Conservation (phyloP, 441 rosid species). For the Capsella rubella region DNA sequence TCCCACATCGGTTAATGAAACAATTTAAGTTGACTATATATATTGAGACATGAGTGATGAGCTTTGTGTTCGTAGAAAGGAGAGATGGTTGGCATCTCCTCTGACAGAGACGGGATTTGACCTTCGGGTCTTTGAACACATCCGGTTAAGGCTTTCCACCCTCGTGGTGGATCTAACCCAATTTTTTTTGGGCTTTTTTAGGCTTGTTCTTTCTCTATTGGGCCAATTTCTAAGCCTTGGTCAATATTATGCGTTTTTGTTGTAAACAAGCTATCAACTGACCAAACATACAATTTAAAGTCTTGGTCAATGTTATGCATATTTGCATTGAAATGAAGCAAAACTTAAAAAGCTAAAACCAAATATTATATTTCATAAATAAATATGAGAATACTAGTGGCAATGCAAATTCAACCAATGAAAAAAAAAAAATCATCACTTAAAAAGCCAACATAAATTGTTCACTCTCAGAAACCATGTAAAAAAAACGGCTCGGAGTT, state of each 20-base stretch:
- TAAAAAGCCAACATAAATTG: neutral
- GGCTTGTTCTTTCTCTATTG: neutral
- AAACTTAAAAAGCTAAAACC: too few species aligned
- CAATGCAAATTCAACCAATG: slow-evolving; percentile 9
- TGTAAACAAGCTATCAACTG: too few species aligned
- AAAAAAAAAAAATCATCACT: neutral
- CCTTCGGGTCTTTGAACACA: slow-evolving; percentile 50
- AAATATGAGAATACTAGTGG: slow-evolving; percentile 28
- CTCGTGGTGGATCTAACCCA: slow-evolving; percentile 47
- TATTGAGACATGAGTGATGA: accelerated
- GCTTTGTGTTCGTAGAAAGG: slow-evolving; percentile 60
- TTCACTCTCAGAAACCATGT: slow-evolving; percentile 43
- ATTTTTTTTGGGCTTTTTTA: slow-evolving; percentile 35
- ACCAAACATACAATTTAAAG: too few species aligned
- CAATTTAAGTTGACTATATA: neutral
- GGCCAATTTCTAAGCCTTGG: neutral
- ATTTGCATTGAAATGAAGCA: too few species aligned
- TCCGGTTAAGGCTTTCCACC: slow-evolving; percentile 60
- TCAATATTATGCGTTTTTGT: too few species aligned
- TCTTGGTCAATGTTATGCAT: too few species aligned
- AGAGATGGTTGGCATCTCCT: slow-evolving; percentile 81
- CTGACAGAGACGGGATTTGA: slow-evolving; percentile 61
- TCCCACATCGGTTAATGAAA: slow-evolving; percentile 32
- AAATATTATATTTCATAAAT: slow-evolving; percentile 2
- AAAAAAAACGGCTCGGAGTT: slow-evolving; percentile 37